Evolutionary conservation across 192 early-diverging fungal genomes (phyloP).

Genomic region (Pilobolus umbonatus): DNA sequence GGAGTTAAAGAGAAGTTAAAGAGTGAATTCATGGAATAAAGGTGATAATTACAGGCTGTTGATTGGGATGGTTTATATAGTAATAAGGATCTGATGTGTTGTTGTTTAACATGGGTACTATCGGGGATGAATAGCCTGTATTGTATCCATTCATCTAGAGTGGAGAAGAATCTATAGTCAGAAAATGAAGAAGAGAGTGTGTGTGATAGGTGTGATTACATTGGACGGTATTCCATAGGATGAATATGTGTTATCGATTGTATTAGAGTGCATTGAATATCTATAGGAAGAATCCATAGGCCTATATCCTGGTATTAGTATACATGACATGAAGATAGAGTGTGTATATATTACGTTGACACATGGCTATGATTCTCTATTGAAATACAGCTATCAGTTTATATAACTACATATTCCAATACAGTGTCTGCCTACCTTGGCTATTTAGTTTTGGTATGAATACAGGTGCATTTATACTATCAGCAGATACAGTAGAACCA

Average conservation of each 20-base stretch:
- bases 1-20: background rate
- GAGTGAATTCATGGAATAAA: background rate
- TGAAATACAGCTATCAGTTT: too few species aligned
- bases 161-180: background rate
- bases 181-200: background rate
- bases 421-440: background rate
- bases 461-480: constrained; percentile 45
- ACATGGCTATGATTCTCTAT: too few species aligned
- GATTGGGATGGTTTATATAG: constrained; percentile 5
- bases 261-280: background rate
- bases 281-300: background rate
- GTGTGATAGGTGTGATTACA: background rate
- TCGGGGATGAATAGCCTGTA: background rate
- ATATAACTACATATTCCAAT: too few species aligned
- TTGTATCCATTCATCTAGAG: too few species aligned
- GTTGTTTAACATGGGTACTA: background rate
- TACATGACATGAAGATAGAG: constrained; percentile 1
- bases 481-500: constrained; percentile 39
- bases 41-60: background rate
- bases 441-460: constrained; percentile 44
- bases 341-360: background rate
- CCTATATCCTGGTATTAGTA: background rate
- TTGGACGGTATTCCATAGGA: background rate
- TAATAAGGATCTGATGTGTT: constrained; percentile 14
- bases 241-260: background rate